Conservation (phyloP, 495 filamentous ascomycete genomes). For the Penicillium steckii region DNA sequence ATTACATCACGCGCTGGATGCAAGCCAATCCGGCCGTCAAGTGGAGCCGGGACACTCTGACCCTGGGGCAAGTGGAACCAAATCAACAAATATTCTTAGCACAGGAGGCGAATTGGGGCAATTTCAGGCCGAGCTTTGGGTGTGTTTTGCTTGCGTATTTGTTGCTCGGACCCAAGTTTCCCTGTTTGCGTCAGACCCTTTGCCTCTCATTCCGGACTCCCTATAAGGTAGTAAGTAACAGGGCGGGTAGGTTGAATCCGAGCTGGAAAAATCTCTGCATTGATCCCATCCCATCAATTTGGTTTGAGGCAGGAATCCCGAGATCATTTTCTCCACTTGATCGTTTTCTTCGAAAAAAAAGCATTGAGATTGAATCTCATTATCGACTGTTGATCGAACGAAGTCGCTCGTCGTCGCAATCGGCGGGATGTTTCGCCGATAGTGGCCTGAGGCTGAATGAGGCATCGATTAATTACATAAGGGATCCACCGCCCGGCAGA, state of each 20-base stretch:
- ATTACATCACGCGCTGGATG: neutral
- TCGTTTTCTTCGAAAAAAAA: neutral
- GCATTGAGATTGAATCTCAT: no score
- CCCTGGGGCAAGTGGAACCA: neutral
- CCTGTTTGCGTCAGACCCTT: conserved; percentile 1
- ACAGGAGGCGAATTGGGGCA: neutral
- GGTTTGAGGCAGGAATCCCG: neutral
- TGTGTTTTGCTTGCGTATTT: neutral
- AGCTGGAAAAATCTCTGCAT: neutral
- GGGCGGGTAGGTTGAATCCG: neutral
- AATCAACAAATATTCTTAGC: neutral
- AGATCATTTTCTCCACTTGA: neutral
- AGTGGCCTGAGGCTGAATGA: neutral
- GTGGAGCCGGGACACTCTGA: neutral
- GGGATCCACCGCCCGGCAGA: neutral
- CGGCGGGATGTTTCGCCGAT: neutral
- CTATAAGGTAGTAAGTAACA: no score
- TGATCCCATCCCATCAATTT: neutral
- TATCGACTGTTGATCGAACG: no score
- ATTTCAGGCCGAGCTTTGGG: neutral
- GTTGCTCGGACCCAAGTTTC: neutral
- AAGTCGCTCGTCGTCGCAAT: no score
- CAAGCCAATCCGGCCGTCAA: neutral
- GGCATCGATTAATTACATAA: no score
- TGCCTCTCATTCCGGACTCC: neutral